Percentiles rank a stretch among this genome's conserved stretches.
phyloP scores from a whole-genome alignment of 768 basidiomycete genomes.

The Porpolomopsis calyptriformis region DNA sequence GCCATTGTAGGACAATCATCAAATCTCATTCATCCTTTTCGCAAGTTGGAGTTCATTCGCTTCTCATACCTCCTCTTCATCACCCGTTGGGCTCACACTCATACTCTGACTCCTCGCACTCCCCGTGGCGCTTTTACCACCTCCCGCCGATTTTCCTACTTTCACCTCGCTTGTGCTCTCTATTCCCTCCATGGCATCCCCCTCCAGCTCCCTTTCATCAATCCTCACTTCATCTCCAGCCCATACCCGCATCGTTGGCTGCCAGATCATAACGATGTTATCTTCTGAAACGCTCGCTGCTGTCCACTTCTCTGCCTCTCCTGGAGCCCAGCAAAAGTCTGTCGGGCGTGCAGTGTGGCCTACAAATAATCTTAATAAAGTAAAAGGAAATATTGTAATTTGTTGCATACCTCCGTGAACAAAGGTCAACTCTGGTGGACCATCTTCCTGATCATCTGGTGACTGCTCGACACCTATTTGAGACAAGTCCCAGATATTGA shows the following conservation, averaged over 20 bases:
- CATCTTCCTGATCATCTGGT: slow-evolving; percentile 97
- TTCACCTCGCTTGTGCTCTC: slow-evolving; percentile 29
- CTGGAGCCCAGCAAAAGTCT: slow-evolving; percentile 95
- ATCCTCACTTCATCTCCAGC: slow-evolving; percentile 82
- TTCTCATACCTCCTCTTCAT: slow-evolving; percentile 2
- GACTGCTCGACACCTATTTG: slow-evolving; percentile 93
- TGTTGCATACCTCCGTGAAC: slow-evolving; percentile 75
- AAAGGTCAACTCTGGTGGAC: slow-evolving; percentile 92
- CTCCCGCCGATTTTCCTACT: slow-evolving; percentile 19
- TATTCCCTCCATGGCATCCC: slow-evolving; percentile 66
- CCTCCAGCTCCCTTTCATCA: slow-evolving; percentile 77
- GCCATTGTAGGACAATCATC: background rate
- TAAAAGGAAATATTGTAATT: background rate
- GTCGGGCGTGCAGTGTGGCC: slow-evolving; percentile 84
- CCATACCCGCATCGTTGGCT: slow-evolving; percentile 90
- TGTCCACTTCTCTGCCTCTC: slow-evolving; percentile 73
- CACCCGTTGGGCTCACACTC: slow-evolving; percentile 46
- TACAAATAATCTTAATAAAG: slow-evolving; percentile 20
- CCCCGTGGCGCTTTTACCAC: slow-evolving; percentile 29
- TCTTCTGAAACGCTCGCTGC: slow-evolving; percentile 87
- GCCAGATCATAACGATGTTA: slow-evolving; percentile 96
- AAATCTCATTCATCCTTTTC: background rate
- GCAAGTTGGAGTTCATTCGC: no score
- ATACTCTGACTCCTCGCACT: slow-evolving; percentile 45
- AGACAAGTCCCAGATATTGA: slow-evolving; percentile 91